These are phyloP conservation scores for Voacanga thouarsii DNA, from an alignment of 257 asterid genomes.

Conservation along the genomic window DNA sequence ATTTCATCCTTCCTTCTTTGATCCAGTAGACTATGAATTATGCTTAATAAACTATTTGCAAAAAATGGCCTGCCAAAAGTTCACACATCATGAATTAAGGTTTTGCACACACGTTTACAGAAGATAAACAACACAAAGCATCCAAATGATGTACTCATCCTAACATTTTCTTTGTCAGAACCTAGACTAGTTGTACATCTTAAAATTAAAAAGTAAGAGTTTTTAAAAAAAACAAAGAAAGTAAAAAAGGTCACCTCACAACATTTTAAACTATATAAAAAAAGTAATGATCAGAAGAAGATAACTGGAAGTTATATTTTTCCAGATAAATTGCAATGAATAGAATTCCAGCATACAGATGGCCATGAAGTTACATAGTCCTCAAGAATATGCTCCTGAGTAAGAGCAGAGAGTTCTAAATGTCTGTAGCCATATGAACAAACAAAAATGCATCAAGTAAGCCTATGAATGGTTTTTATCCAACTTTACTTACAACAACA, in stretches of 20 bases:
- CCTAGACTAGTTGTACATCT: background rate
- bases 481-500: background rate
- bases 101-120: conserved; percentile 7
- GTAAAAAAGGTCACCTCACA: background rate
- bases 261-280: background rate
- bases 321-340: background rate
- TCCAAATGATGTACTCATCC: background rate
- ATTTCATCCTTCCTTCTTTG: conserved; percentile 80
- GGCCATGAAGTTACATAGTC: background rate
- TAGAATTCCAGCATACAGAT: background rate
- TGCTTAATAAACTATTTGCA: conserved; percentile 74
- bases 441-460: background rate
- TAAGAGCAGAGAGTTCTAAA: background rate
- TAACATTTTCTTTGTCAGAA: background rate
- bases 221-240: background rate
- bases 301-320: background rate
- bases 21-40: conserved; percentile 73
- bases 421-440: background rate
- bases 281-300: background rate
- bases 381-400: background rate
- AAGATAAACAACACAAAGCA: background rate
- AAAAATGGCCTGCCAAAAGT: conserved; percentile 75
- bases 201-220: background rate
- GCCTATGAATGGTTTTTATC: background rate
- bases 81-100: conserved; percentile 4